A percentile compares a stretch with the other conserved stretches of the same genome.
Conservation (phyloP, 805 yeast genomes). For the Kuraishia piskuri region DNA sequence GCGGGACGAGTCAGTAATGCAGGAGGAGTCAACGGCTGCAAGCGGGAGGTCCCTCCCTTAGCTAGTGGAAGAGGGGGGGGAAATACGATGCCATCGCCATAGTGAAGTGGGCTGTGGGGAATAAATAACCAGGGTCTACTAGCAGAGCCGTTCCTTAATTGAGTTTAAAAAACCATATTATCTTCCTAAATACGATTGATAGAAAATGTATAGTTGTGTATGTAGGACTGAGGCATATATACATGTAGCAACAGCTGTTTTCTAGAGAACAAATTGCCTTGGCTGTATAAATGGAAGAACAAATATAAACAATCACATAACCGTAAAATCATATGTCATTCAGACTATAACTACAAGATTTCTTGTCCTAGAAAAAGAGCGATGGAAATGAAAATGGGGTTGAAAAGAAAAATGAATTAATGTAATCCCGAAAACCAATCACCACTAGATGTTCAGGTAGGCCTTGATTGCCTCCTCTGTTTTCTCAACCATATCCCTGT, state of each 20-base stretch:
- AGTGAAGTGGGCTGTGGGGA: no score
- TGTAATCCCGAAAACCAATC: not conserved
- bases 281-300: no score
- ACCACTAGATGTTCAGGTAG: constrained; percentile 15
- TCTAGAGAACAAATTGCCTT: no score
- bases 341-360: not conserved
- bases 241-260: no score
- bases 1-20: not conserved
- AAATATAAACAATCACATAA: no score
- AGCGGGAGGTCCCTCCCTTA: not conserved
- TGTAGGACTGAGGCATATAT: no score
- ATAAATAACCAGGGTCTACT: no score
- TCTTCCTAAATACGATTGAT: not conserved
- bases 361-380: not conserved
- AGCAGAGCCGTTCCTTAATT: no score
- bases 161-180: no score
- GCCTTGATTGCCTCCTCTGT: constrained; percentile 25
- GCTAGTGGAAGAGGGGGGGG: not conserved
- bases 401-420: not conserved
- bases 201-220: no score
- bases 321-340: not conserved
- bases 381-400: not conserved
- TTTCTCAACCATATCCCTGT: constrained; percentile 59
- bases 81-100: no score
- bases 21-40: not conserved